Percentiles rank a stretch among this genome's conserved stretches.
Evolutionary conservation across 208 protist genomes (phyloP).

Genomic region (Lotmaria passim): DNA sequence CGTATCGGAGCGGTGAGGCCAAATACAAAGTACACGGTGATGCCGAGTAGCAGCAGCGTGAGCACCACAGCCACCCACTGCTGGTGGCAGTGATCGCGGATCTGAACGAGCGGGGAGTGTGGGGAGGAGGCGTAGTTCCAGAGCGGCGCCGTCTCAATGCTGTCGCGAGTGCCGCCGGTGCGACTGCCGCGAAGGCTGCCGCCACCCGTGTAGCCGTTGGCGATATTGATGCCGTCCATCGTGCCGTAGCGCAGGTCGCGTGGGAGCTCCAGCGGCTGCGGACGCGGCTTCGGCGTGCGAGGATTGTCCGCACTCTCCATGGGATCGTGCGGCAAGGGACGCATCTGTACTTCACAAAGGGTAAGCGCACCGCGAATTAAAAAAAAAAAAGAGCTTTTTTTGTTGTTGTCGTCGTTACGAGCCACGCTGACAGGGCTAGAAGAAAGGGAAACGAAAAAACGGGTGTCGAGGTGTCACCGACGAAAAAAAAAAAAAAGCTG

Average conservation of each 20-base stretch:
- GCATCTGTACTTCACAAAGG: constrained; percentile 3
- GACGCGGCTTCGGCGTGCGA: constrained; percentile 30
- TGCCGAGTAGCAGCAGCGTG: constrained; percentile 47
- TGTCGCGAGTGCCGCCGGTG: not conserved
- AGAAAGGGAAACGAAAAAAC: too few relatives aligned
- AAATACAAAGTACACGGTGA: constrained; percentile 67
- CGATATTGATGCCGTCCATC: constrained; percentile 8
- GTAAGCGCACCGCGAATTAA: too few relatives aligned
- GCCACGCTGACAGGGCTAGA: too few relatives aligned
- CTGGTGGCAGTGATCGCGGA: constrained; percentile 75
- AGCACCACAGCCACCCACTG: constrained; percentile 67
- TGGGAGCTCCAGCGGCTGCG: constrained; percentile 41
- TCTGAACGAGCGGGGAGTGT: constrained; percentile 45
- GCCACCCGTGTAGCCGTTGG: not conserved
- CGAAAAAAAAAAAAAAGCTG: too few relatives aligned
- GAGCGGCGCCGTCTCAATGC: constrained; percentile 28
- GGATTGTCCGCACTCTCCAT: not conserved
- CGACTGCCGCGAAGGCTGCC: not conserved
- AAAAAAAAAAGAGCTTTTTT: too few relatives aligned
- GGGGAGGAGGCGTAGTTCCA: constrained; percentile 54
- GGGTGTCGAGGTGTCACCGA: too few relatives aligned
- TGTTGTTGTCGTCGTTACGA: too few relatives aligned
- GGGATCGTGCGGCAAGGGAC: constrained; percentile 12
- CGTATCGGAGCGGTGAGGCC: constrained; percentile 32
- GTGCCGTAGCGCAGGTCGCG: constrained; percentile 43